Conservation (phyloP, 805 yeast species). For the Cyberlindnera euphorbiiphila region DNA sequence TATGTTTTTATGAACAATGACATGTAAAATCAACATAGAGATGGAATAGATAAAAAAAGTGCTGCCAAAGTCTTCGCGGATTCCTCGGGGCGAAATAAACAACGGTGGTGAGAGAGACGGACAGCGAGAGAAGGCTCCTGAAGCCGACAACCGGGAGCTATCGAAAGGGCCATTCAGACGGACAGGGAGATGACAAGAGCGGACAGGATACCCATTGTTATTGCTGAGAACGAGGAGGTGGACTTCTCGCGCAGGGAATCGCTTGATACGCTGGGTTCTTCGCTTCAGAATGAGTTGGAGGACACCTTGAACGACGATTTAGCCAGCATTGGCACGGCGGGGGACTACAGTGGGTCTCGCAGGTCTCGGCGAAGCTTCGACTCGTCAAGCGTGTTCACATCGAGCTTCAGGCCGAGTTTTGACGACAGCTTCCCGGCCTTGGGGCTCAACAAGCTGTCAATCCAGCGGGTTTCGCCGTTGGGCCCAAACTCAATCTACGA, state of each 20-base stretch:
- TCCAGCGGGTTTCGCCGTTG: constrained; percentile 45
- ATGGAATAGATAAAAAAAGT: too few relatives aligned
- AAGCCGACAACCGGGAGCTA: too few relatives aligned
- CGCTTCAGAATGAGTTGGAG: constrained; percentile 14
- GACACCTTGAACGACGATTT: constrained; percentile 33
- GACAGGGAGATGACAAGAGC: not conserved
- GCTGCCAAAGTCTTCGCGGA: too few relatives aligned
- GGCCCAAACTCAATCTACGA: constrained; percentile 78
- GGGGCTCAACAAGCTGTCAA: constrained; percentile 39
- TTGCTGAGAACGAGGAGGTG: constrained; percentile 8
- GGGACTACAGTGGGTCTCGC: constrained; percentile 14
- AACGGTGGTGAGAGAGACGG: too few relatives aligned
- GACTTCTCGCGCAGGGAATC: constrained; percentile 10
- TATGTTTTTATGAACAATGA: too few relatives aligned
- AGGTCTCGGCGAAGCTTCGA: constrained; percentile 30
- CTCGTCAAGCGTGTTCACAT: constrained; percentile 27
- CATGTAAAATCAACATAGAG: not conserved
- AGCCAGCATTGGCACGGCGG: constrained; percentile 23
- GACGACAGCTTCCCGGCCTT: constrained; percentile 35
- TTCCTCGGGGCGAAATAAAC: too few relatives aligned
- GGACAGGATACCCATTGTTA: constrained; percentile 7
- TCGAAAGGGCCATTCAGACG: too few relatives aligned
- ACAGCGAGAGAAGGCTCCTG: too few relatives aligned
- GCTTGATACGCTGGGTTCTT: constrained; percentile 14
- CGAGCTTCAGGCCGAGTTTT: constrained; percentile 30